Percentiles rank a stretch among this genome's conserved stretches.
These are phyloP conservation scores for Alnus glutinosa DNA, from an alignment of 306 rosid genomes.

Conservation along the genomic window DNA sequence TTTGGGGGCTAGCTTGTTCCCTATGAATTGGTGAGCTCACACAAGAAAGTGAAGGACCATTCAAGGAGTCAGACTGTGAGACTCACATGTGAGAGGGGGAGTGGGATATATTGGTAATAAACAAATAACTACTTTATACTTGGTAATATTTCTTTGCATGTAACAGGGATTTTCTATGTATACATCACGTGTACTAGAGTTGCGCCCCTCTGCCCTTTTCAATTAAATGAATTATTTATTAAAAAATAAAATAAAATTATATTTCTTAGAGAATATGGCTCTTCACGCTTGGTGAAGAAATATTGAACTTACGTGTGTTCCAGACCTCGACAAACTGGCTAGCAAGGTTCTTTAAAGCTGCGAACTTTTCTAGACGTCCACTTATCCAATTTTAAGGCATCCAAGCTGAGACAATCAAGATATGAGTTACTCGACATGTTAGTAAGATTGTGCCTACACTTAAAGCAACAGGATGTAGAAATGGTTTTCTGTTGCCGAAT, in stretches of 20 bases:
- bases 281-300: not conserved
- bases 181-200: no score
- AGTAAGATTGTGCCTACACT: not conserved
- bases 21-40: not conserved
- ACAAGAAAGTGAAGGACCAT: not conserved
- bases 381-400: not conserved
- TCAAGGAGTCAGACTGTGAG: no score
- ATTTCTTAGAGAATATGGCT: not conserved
- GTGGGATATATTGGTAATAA: not conserved
- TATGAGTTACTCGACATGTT: not conserved
- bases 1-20: not conserved
- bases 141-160: not conserved
- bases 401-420: not conserved
- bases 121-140: not conserved
- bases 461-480: not conserved
- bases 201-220: no score
- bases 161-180: no score
- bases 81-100: not conserved
- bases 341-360: not conserved
- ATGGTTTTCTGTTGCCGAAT: no score
- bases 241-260: no score
- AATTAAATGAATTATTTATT: no score
- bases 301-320: not conserved
- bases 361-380: not conserved
- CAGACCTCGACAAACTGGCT: not conserved